These are phyloP conservation scores for Miscanthus sacchariflorus DNA, from an alignment of 202 grass and related monocot species.

Conservation along the genomic window DNA sequence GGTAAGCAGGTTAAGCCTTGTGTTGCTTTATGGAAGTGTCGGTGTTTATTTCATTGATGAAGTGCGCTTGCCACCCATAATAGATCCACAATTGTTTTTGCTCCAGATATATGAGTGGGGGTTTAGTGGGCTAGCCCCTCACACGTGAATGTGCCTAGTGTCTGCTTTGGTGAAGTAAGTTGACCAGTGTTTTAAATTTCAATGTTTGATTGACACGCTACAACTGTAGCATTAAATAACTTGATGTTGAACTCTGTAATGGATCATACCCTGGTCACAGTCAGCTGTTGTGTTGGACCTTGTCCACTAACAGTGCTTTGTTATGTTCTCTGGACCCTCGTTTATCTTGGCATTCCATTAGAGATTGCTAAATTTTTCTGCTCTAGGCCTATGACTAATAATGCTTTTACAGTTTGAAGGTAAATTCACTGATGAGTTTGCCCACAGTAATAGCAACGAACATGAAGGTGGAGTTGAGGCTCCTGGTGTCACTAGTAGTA, in stretches of 20 bases:
- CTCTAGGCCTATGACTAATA: slow-evolving; percentile 32
- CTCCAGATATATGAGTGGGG: slow-evolving; percentile 27
- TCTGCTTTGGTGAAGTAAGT: slow-evolving; percentile 39
- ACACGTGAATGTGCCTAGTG: slow-evolving; percentile 9
- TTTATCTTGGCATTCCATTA: not conserved
- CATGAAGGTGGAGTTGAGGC: slow-evolving; percentile 34
- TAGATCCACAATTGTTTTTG: slow-evolving; percentile 42
- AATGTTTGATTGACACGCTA: not conserved
- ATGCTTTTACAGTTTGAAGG: slow-evolving; percentile 58
- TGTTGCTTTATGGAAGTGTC: slow-evolving; percentile 30
- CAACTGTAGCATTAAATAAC: not conserved
- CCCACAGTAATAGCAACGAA: slow-evolving; percentile 31
- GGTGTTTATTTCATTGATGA: slow-evolving; percentile 33
- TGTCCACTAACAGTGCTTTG: not conserved
- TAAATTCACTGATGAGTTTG: slow-evolving; percentile 68
- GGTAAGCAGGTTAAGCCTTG: slow-evolving; percentile 34
- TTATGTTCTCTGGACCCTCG: not conserved
- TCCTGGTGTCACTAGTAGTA: slow-evolving; percentile 50
- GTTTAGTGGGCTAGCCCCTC: slow-evolving; percentile 18
- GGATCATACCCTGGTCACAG: not conserved
- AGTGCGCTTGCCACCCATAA: slow-evolving; percentile 13
- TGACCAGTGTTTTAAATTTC: slow-evolving; percentile 16
- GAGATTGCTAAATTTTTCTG: slow-evolving; percentile 23
- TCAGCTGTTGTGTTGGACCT: slow-evolving; percentile 5
- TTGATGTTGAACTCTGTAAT: slow-evolving; percentile 36